Base-by-base conservation (phyloP, 768 basidiomycete genomes). In the Trametes cubensis region DNA sequence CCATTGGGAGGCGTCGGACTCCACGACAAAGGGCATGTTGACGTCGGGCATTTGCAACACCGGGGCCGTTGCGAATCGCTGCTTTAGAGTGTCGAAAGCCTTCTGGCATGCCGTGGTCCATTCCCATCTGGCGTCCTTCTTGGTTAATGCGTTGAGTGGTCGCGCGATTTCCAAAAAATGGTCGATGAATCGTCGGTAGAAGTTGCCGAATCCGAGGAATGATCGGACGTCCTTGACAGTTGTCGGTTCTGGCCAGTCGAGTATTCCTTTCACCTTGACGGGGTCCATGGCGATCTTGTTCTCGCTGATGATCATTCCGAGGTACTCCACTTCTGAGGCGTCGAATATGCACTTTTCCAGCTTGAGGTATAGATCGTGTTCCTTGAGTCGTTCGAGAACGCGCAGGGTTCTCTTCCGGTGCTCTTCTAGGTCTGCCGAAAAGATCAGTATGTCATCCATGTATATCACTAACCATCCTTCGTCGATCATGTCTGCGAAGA, bases 301-400 rank as follows among this genome's bases (percentile, higher is more conserved):
- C 5, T 67, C 60, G 15, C 61, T 45, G 53, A 82, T 65, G 42
- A 81, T 64, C 61, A 75, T 77, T 4, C 81, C 78, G 1, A 82
- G 72, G 68, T 77, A 81, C 51, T 79, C 74, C 11, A 81, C 75
- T 18, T 71, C 58, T 6, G 69, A 39, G 7, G 66, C 63, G 65
- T 78, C 69, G 58, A 79, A 81, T 51, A 75, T 70, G 50, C 72
- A 76, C 60, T 77, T 77, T n/a, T 71, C 57, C 4, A 69, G 55
- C 25, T 73, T 72, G 23, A 62, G 70, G 51, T 50, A 74, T 15
- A 81, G 72, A 38, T 64, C 44, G 55, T 66, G 38, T 34, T 76
- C 69, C 13, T 74, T 52, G n/a, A 80, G 72, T 23, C 65, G 23
- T 6, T 61, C 23, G 28, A 72, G 66, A 13, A 72, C 63, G 20